Evolutionary conservation across 345 rosid genomes (phyloP).

Genomic region (Aquilaria yunnanensis): DNA sequence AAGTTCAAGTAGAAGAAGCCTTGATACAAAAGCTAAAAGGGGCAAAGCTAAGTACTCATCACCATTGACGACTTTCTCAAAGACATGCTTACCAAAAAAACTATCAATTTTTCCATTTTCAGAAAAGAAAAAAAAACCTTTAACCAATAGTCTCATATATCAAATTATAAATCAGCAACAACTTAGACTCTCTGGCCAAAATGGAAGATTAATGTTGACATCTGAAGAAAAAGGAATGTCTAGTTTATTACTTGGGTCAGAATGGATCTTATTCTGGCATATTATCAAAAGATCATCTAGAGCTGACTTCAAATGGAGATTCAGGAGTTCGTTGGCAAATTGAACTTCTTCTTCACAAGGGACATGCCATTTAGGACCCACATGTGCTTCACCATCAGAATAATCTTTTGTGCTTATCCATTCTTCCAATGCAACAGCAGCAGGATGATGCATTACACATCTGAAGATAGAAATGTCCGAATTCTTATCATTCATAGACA

Average conservation of each 20-base stretch:
- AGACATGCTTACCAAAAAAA: background rate
- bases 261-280: conserved; percentile 71
- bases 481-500: conserved; percentile 7
- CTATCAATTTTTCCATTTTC: background rate
- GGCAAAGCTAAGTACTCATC: conserved; percentile 1
- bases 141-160: too few species aligned
- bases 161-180: too few species aligned
- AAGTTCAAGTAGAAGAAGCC: background rate
- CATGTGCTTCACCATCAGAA: conserved; percentile 38
- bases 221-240: background rate
- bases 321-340: conserved; percentile 92
- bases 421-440: conserved; percentile 70
- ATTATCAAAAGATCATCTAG: conserved; percentile 77
- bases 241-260: conserved; percentile 62
- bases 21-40: too few species aligned
- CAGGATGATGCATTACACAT: conserved; percentile 71
- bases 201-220: too few species aligned
- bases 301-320: conserved; percentile 84
- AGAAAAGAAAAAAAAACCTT: conserved; percentile 1
- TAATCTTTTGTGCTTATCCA: conserved; percentile 93
- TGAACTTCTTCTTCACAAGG: conserved; percentile 78
- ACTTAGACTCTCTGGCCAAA: too few species aligned
- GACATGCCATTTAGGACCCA: conserved; percentile 81
- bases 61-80: background rate
- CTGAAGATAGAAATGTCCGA: conserved; percentile 35